Evolutionary conservation across 371 early-diverging fungal genomes (phyloP).

Genomic region (Rhizomucor miehei): DNA sequence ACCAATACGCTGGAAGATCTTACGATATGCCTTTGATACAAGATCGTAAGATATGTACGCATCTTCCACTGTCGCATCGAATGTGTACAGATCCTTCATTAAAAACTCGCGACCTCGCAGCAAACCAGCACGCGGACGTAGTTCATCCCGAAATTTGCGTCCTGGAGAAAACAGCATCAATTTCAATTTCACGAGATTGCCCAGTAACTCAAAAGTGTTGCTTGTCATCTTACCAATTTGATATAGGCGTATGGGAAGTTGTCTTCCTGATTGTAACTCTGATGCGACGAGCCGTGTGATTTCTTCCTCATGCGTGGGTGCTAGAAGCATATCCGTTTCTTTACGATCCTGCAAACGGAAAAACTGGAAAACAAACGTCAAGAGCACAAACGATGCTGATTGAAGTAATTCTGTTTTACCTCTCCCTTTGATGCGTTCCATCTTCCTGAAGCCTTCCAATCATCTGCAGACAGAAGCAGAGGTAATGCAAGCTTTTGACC

Average conservation of each 20-base stretch:
- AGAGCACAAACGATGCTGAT: neutral
- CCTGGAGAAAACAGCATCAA: constrained; percentile 11
- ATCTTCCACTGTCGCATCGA: constrained; percentile 69
- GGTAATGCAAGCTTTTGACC: constrained; percentile 79
- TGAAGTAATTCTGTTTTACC: constrained; percentile 21
- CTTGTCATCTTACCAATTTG: constrained; percentile 63
- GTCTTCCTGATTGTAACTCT: constrained; percentile 65
- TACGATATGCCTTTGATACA: constrained; percentile 69
- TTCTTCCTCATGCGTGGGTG: constrained; percentile 94
- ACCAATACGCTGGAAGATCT: constrained; percentile 71
- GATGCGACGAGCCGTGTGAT: constrained; percentile 73
- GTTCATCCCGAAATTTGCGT: constrained; percentile 83
- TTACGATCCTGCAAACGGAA: constrained; percentile 82
- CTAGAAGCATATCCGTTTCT: constrained; percentile 65
- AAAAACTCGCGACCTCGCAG: constrained; percentile 86
- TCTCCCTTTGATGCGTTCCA: constrained; percentile 74
- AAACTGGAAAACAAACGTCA: constrained; percentile 37
- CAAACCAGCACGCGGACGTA: constrained; percentile 80
- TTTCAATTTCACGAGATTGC: no score
- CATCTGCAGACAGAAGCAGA: constrained; percentile 57
- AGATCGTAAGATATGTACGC: constrained; percentile 73
- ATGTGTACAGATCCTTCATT: constrained; percentile 95
- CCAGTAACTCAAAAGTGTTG: no score
- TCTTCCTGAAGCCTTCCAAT: constrained; percentile 80
- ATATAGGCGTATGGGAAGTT: constrained; percentile 83